Evolutionary conservation across 345 rosid species (phyloP).

Genomic region (Firmiana major): DNA sequence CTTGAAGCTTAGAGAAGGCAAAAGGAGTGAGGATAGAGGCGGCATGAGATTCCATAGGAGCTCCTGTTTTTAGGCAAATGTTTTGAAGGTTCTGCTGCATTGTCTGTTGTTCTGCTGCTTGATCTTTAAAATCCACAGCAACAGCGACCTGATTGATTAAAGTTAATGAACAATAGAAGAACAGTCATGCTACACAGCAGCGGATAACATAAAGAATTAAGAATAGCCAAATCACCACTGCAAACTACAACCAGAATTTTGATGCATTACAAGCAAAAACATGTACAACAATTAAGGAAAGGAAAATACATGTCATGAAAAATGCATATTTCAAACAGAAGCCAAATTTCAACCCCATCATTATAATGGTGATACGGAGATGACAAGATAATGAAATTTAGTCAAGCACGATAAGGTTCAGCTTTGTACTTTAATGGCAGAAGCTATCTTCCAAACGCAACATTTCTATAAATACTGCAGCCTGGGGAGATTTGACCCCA

Average conservation of each 20-base stretch:
- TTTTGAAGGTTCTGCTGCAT: slow-evolving; percentile 97
- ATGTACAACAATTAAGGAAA: not conserved
- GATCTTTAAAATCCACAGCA: slow-evolving; percentile 90
- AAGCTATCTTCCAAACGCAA: not conserved
- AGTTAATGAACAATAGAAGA: slow-evolving; percentile 9
- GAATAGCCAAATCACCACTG: not conserved
- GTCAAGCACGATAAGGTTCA: not conserved
- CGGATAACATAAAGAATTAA: not conserved
- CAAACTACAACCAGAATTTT: not conserved
- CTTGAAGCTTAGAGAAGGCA: slow-evolving; percentile 96
- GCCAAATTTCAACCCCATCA: not conserved
- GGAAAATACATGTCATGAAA: not conserved
- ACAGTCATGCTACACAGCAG: not conserved
- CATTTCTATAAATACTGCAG: not conserved
- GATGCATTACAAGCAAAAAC: slow-evolving; percentile 1
- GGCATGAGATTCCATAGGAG: slow-evolving; percentile 95
- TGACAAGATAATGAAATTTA: not conserved
- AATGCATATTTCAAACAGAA: not conserved
- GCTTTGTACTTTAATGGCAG: not conserved
- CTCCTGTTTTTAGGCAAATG: slow-evolving; percentile 79
- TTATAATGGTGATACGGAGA: not conserved
- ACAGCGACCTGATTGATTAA: slow-evolving; percentile 61
- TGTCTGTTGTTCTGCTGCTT: slow-evolving; percentile 89
- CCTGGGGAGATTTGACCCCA: not conserved
- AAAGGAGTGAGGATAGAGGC: slow-evolving; percentile 83